Evolutionary conservation across 352 stramenopile species (phyloP).

Genomic region (Peronosclerospora sorghi): DNA sequence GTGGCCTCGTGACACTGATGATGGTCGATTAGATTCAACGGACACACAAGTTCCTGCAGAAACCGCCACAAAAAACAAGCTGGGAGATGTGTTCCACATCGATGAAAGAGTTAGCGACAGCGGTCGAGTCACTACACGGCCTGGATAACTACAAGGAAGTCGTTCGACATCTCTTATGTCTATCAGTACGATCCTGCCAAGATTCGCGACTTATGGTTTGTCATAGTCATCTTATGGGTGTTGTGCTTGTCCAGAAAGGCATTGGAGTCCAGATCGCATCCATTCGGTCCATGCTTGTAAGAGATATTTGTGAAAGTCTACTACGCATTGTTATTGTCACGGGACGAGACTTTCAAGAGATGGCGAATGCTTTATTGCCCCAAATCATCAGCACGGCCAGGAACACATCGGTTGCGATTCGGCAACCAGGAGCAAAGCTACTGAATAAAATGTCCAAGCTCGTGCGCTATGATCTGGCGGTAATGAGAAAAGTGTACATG

Average conservation of each 20-base stretch:
- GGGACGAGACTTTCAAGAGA: conserved; percentile 33
- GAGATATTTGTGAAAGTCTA: conserved; percentile 35
- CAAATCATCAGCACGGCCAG: conserved; percentile 43
- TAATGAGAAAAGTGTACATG: conserved; percentile 35
- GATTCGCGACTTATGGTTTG: too few relatives aligned
- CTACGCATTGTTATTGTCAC: conserved; percentile 35
- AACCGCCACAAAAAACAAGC: conserved; percentile 19
- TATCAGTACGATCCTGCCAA: conserved; percentile 30
- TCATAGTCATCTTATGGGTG: too few relatives aligned
- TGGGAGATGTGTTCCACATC: conserved; percentile 31
- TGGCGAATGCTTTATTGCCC: conserved; percentile 47
- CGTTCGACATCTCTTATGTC: conserved; percentile 24
- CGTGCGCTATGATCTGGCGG: conserved; percentile 46
- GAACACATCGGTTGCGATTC: conserved; percentile 35
- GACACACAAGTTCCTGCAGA: conserved; percentile 22
- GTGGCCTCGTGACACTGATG: not conserved
- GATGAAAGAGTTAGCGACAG: conserved; percentile 33
- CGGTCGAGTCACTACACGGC: conserved; percentile 28
- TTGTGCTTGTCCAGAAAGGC: too few relatives aligned
- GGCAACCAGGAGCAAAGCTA: conserved; percentile 36
- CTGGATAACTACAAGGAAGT: conserved; percentile 21
- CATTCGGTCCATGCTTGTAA: conserved; percentile 43
- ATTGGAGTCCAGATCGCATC: conserved; percentile 33
- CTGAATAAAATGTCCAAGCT: conserved; percentile 44
- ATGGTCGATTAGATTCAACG: conserved; percentile 24